Evolutionary conservation across 2,329 filamentous ascomycete genomes (phyloP), one percentile per base, ranked within the genome.

Genomic region (Trichoderma endophyticum): DNA sequence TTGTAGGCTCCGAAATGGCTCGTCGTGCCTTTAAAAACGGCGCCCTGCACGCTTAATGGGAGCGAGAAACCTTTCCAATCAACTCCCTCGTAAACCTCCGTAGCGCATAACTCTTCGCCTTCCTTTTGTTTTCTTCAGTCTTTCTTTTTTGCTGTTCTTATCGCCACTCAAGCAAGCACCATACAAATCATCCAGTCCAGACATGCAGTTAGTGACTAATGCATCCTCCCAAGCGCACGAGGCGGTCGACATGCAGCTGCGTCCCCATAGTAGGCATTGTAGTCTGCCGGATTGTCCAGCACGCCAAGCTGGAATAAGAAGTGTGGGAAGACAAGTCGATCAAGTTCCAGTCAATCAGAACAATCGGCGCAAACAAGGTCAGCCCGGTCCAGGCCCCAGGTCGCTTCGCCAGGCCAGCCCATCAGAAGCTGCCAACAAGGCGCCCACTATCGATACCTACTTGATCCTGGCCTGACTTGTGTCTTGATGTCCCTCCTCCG

Each of bases 401-500:
- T n/a, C 65, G 65, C 65, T 68, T 68, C 54, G 56, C 36, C 34
- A 18, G 65, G 43, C 60, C 51, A 64, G 61, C 69, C 69, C 69
- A 71, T 71, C 69, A 71, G 61, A 66, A 48, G 61, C 60, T 71
- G 69, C 69, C 69, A 71, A 62, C 67, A 62, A 61, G 54, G 67
- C 67, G 34, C 54, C 57, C 57, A 39, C 48, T 24, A 64, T 70
- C 57, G 68, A 70, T 63, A 54, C n/a, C 9, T 24, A 12, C 24
- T 57, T 30, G 26, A 30, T 18, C 39, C 9, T 8, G 21, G n/a
- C 28, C 63, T 26, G 43, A 24, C 48, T 9, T 15, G 26, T 28
- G 32, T 34, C 56, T 57, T 28, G 54, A 60, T 60, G 51, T 36
- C 36, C 15, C 60, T 63, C 8, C 21, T n/a, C 21, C 61, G 21